phyloP scores from a whole-genome alignment of 768 basidiomycete genomes.

The Psilocybe cyanescens region DNA sequence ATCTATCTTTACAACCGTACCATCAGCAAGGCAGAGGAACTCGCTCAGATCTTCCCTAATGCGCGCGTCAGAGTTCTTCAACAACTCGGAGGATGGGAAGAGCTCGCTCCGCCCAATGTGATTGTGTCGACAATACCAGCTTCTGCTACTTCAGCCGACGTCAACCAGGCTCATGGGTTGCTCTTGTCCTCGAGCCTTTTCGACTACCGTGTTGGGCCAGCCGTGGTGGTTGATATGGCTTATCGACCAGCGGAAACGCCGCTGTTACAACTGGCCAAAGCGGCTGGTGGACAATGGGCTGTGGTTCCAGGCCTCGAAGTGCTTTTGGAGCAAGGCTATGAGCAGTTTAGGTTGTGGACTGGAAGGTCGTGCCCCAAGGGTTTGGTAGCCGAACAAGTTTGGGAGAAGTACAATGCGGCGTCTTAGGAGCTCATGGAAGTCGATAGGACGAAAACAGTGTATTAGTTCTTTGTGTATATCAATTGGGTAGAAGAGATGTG shows the following conservation, averaged over 20 bases:
- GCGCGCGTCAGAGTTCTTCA: slow-evolving; percentile 64
- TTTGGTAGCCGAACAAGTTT: slow-evolving; percentile 24
- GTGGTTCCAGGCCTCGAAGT: slow-evolving; percentile 83
- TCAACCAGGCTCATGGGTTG: slow-evolving; percentile 37
- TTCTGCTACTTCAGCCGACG: slow-evolving; percentile 48
- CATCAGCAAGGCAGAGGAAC: slow-evolving; percentile 64
- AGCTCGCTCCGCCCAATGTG: slow-evolving; percentile 57
- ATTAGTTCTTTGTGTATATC: background rate
- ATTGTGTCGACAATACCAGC: slow-evolving; percentile 92
- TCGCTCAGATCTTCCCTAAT: slow-evolving; percentile 70
- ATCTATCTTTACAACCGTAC: slow-evolving; percentile 95
- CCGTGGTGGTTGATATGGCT: slow-evolving; percentile 92
- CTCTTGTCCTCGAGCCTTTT: slow-evolving; percentile 64
- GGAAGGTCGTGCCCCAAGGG: slow-evolving; percentile 58
- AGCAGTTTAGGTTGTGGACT: slow-evolving; percentile 86
- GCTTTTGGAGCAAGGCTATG: slow-evolving; percentile 86
- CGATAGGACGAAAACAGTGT: background rate
- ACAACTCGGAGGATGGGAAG: slow-evolving; percentile 55
- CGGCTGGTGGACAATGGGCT: slow-evolving; percentile 58
- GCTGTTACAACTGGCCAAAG: slow-evolving; percentile 68
- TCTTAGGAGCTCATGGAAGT: background rate
- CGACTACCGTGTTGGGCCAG: slow-evolving; percentile 45
- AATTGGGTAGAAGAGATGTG: background rate
- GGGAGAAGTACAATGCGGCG: slow-evolving; percentile 27
- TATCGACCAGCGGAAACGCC: slow-evolving; percentile 90